Base-by-base conservation (phyloP, 2,329 filamentous ascomycete species). In the Colletotrichum cuscutae region DNA sequence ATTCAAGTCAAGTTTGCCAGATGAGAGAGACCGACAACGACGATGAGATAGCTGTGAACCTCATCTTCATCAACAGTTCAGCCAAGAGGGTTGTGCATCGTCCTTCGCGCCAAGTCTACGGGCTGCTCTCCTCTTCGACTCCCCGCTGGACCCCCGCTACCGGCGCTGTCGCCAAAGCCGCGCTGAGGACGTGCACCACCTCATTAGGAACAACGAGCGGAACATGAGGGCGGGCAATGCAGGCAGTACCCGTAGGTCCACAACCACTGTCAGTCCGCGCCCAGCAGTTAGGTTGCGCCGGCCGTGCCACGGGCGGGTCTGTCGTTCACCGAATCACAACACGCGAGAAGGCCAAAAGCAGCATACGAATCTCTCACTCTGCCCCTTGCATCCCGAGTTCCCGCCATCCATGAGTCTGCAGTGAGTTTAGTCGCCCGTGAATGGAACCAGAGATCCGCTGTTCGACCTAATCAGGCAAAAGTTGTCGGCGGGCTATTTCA, bases 301-400 rank as follows among this genome's bases (percentile, higher is more conserved):
- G 42, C 24, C 26, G 69, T 42, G 66, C 59, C 52, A 53, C 60
- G 54, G 42, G 46, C 70, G 60, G 66, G 65, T 56, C 60, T 46
- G 11, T 15, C 56, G 64, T 19, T 58, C 60, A 56, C 70, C 70
- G 70, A 72, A 72, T 72, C 70, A 72, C 54, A 72, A 22, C 30
- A 28, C 46, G 35, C 66, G 60, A 72, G 66, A 70, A 66, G 61
- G 70, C 70, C 70, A 64, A 72, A 72, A 72, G 60, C 54, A 72
- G 70, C 70, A 72, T 72, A 54, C 57, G 32, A 70, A 32, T 53
- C 54, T 8, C n/a, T 26, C 8, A 30, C 22, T 12, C n/a, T 32
- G 28, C 15, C 19, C 59, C 66, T 61, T 61, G 70, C 70, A 72
- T 67, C 49, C 60, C 62, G 62, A 54, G 13, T 52, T 56, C 62